Conservation (phyloP, 805 yeast genomes). For the Pichia ethanolica region DNA sequence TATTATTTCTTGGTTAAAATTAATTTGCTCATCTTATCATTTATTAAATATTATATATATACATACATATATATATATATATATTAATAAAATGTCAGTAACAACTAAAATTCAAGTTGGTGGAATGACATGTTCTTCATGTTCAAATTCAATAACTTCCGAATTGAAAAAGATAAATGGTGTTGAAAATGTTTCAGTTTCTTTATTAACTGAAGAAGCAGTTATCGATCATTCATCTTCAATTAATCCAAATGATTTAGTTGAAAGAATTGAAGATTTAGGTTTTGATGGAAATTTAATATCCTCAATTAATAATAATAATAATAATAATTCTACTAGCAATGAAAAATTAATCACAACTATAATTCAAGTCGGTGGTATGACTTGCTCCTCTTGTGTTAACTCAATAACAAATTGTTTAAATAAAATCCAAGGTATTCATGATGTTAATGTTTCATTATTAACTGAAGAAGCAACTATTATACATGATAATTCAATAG, state of each 20-base stretch:
- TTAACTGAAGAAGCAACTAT: conserved; percentile 69
- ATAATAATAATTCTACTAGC: not conserved
- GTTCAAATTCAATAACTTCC: conserved; percentile 48
- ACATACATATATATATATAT: too few relatives aligned
- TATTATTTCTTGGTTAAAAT: too few relatives aligned
- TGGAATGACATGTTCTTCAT: conserved; percentile 69
- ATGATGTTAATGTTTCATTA: conserved; percentile 54
- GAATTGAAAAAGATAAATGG: conserved; percentile 34
- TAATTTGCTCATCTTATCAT: too few relatives aligned
- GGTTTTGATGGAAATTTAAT: conserved; percentile 36
- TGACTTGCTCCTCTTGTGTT: conserved; percentile 90
- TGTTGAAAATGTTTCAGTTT: conserved; percentile 39
- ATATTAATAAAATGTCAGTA: not conserved
- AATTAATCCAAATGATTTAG: conserved; percentile 21
- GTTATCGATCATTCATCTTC: conserved; percentile 37
- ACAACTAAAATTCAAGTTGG: conserved; percentile 36
- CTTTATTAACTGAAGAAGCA: conserved; percentile 68
- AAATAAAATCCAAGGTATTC: conserved; percentile 18
- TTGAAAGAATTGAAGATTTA: conserved; percentile 40
- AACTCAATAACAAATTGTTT: conserved; percentile 45
- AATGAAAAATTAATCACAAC: conserved; percentile 7
- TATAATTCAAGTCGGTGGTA: conserved; percentile 46
- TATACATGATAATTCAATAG: conserved; percentile 32
- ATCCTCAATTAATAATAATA: not conserved
- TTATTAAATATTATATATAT: too few relatives aligned